Evolutionary conservation across 2,329 filamentous ascomycete species (phyloP), one percentile per base, ranked within the genome.

Genomic region (Botrytis tulipae): DNA sequence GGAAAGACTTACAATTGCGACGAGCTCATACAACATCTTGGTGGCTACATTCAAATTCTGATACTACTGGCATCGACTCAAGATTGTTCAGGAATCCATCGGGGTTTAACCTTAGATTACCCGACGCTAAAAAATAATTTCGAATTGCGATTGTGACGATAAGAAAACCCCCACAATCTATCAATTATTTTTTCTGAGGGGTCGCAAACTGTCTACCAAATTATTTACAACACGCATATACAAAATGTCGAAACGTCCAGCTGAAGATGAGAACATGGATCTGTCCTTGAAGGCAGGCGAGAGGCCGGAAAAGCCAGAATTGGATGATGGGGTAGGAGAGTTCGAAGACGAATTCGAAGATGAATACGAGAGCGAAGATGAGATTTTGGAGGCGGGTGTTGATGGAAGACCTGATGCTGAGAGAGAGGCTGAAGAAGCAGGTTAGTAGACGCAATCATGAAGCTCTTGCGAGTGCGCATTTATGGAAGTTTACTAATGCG

Each of bases 311-410:
- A 85, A 87, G 75, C 92, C 92, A 74, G 87, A 93, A 20, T 54
- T 70, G 44, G 87, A 89, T 78, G 83, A 84, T 76, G 89, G 89
- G 40, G 90, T 91, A 86, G 89, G 90, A 81, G 93, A 98, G 78
- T 98, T 97, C 76, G 96, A 97, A 81, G 96, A 98, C 84, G 95
- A 98, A 81, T 98, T 95, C 78, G 93, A 95, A 83, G 93, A 95
- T 80, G 93, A 95, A 81, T 95, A 92, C 78, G 95, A 98, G 86
- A 97, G 90, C 78, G 91, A 92, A 79, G 95, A 98, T 82, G 95
- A 98, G 83, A 93, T 98, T 70, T 84, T 98, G 74, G 95, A 98
- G 84, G 95, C 96, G 7, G 95, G 95, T 75, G 94, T 98, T 20
- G 95, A 98, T 82, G 95, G 95, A 29, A 86, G 94, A 76, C 95